These are phyloP conservation scores for Pichia sp. DNA, from an alignment of 1,139 yeast genomes.

Conservation along the genomic window DNA sequence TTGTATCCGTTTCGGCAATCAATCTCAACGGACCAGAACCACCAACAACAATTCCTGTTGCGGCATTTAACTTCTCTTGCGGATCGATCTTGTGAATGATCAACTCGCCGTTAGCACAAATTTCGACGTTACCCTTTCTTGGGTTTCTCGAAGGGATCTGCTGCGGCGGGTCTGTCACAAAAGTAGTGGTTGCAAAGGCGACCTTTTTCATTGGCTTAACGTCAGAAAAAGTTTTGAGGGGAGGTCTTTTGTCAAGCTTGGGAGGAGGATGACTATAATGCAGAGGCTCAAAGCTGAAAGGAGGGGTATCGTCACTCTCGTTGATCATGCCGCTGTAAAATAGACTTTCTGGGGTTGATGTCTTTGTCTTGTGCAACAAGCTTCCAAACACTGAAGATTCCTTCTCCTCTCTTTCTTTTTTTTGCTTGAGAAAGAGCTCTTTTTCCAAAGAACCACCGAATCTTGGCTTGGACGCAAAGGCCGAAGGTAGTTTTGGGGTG, in stretches of 20 bases:
- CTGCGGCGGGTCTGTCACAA: slow-evolving; percentile 87
- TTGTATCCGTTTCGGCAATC: slow-evolving; percentile 16
- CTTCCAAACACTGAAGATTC: slow-evolving; percentile 29
- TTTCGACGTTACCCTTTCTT: slow-evolving; percentile 71
- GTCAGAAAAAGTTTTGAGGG: slow-evolving; percentile 33
- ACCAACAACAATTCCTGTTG: slow-evolving; percentile 71
- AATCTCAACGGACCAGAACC: slow-evolving; percentile 64
- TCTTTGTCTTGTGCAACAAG: slow-evolving; percentile 27
- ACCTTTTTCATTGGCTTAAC: slow-evolving; percentile 57
- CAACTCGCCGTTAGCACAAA: slow-evolving; percentile 54
- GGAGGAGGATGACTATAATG: slow-evolving; percentile 28
- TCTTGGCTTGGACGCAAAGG: slow-evolving; percentile 33
- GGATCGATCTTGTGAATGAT: slow-evolving; percentile 59
- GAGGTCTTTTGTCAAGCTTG: slow-evolving; percentile 27
- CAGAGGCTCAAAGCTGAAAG: slow-evolving; percentile 20
- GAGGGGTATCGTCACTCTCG: slow-evolving; percentile 27
- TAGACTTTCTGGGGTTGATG: slow-evolving; percentile 19
- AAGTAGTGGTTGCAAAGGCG: slow-evolving; percentile 68
- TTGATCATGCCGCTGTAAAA: slow-evolving; percentile 20
- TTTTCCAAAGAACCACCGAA: slow-evolving; percentile 28
- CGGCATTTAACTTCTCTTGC: slow-evolving; percentile 52
- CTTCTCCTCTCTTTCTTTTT: slow-evolving; percentile 20
- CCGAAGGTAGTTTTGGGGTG: slow-evolving; percentile 46
- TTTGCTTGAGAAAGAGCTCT: slow-evolving; percentile 22
- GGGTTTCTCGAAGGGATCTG: slow-evolving; percentile 91